Conservation (phyloP, 2,329 filamentous ascomycete genomes). For the Pseudogymnoascus sp. region DNA sequence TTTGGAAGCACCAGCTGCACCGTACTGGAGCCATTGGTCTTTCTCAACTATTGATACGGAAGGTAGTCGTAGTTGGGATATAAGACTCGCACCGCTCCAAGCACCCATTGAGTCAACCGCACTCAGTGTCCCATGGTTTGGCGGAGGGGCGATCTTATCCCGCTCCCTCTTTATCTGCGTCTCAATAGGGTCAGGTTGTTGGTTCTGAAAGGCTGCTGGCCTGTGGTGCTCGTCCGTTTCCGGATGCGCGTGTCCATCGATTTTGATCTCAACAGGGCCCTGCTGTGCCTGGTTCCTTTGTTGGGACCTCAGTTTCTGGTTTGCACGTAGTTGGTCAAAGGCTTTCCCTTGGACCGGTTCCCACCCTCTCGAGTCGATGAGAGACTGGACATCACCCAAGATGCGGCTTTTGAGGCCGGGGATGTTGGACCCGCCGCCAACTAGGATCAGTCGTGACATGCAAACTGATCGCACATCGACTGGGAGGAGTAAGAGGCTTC, state of each 20-base stretch:
- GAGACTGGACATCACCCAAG: conserved; percentile 61
- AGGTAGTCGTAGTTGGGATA: conserved; percentile 60
- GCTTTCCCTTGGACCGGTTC: conserved; percentile 65
- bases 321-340: conserved; percentile 44
- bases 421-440: conserved; percentile 71
- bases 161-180: conserved; percentile 45
- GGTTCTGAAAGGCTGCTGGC: conserved; percentile 28
- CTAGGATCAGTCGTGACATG: conserved; percentile 83
- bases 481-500: conserved; percentile 65
- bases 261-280: background rate
- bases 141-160: conserved; percentile 33
- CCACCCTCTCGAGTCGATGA: conserved; percentile 69
- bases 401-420: conserved; percentile 73
- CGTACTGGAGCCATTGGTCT: conserved; percentile 64
- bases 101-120: conserved; percentile 63
- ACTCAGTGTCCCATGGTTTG: conserved; percentile 52
- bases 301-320: conserved; percentile 18
- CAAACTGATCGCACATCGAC: conserved; percentile 77
- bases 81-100: conserved; percentile 67
- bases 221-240: conserved; percentile 22
- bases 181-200: conserved; percentile 52
- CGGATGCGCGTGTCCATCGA: background rate
- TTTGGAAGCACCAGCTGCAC: conserved; percentile 53
- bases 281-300: conserved; percentile 2
- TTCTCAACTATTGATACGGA: conserved; percentile 64